These are phyloP conservation scores for Infundibulicybe gibba DNA, from an alignment of 768 basidiomycete genomes.

Conservation along the genomic window DNA sequence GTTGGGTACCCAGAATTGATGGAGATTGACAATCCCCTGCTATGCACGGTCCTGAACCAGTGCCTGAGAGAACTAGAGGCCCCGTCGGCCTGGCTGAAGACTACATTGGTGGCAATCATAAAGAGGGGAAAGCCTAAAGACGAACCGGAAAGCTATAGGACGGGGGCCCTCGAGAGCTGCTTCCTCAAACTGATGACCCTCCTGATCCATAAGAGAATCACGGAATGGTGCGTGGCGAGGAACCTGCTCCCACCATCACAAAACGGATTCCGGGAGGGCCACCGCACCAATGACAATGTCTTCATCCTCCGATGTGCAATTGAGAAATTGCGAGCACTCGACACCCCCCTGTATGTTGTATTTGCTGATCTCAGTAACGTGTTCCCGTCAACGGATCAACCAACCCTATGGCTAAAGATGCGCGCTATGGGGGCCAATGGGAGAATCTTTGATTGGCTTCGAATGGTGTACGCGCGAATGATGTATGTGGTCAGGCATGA, in stretches of 20 bases:
- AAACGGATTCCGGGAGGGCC: slow-evolving; percentile 22
- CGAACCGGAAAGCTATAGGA: slow-evolving; percentile 11
- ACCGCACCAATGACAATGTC: slow-evolving; percentile 24
- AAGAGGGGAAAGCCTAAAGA: slow-evolving; percentile 13
- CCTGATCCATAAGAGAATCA: slow-evolving; percentile 13
- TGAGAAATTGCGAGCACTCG: slow-evolving; percentile 12
- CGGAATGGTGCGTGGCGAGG: slow-evolving; percentile 12
- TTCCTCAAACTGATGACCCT: slow-evolving; percentile 17
- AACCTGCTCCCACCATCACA: slow-evolving; percentile 20
- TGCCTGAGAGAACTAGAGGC: slow-evolving; percentile 1
- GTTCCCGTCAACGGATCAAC: slow-evolving; percentile 27
- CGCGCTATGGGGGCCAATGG: slow-evolving; percentile 16
- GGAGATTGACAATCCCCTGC: slow-evolving; percentile 4
- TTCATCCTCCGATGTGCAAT: slow-evolving; percentile 18
- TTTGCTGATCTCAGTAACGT: slow-evolving; percentile 25
- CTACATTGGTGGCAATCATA: background rate
- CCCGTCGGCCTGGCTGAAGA: background rate
- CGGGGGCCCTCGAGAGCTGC: slow-evolving; percentile 16
- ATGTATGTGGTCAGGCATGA: slow-evolving; percentile 12
- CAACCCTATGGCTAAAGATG: slow-evolving; percentile 28
- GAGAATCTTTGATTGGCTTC: slow-evolving; percentile 22
- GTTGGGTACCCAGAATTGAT: background rate
- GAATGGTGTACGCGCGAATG: slow-evolving; percentile 18
- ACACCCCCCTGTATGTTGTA: slow-evolving; percentile 14
- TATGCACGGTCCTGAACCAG: slow-evolving; percentile 4